phyloP scores from a whole-genome alignment of 2,329 filamentous ascomycete genomes.

The Elsinoe australis region DNA sequence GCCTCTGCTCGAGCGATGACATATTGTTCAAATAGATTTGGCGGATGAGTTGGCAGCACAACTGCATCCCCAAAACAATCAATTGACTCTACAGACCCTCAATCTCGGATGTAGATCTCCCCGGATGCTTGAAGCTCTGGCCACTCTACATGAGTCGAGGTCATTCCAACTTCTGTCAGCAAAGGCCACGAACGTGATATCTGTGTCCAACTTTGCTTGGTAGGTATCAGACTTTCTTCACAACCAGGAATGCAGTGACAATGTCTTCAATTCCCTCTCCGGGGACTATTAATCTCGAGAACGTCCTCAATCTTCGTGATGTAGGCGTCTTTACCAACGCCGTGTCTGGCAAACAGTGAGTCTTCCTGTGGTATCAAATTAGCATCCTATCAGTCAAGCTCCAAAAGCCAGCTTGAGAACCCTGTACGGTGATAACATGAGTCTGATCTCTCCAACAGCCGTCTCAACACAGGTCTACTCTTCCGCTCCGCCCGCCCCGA shows the following conservation, averaged over 20 bases:
- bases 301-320: constrained; percentile 69
- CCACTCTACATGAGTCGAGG: neutral
- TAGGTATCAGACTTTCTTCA: neutral
- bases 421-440: neutral
- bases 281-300: constrained; percentile 38
- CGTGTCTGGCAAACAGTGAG: constrained; percentile 49
- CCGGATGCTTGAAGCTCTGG: constrained; percentile 11
- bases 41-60: too few relatives aligned
- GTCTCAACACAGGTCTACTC: constrained; percentile 30
- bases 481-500: constrained; percentile 64
- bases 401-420: neutral
- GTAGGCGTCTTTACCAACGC: constrained; percentile 61
- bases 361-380: neutral
- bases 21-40: too few relatives aligned
- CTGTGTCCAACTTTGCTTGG: too few relatives aligned
- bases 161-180: too few relatives aligned
- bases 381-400: neutral
- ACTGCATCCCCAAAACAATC: too few relatives aligned
- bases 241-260: constrained; percentile 2
- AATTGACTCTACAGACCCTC: constrained; percentile 10
- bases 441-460: constrained; percentile 28
- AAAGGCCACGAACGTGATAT: too few relatives aligned
- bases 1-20: too few relatives aligned
- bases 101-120: constrained; percentile 9
- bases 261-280: constrained; percentile 1